phyloP scores from a whole-genome alignment of 2,329 filamentous ascomycete species.

The Cytospora chrysosperma region DNA sequence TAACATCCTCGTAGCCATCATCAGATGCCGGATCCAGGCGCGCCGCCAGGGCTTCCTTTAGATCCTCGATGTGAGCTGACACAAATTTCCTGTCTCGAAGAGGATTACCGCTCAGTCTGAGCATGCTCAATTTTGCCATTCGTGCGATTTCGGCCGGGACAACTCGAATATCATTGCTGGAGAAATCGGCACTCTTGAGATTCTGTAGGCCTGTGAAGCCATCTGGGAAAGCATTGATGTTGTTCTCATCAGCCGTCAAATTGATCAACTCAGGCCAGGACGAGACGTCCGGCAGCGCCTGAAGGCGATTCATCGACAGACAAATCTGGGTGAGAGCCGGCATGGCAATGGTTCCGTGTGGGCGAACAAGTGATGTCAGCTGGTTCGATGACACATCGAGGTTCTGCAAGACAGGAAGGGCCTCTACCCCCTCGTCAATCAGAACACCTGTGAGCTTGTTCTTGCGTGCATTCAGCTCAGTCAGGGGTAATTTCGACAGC shows the following conservation, averaged over 20 bases:
- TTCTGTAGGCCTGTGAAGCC: constrained; percentile 69
- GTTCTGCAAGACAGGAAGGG: constrained; percentile 65
- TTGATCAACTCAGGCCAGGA: constrained; percentile 72
- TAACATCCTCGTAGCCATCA: constrained; percentile 25
- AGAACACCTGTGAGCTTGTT: constrained; percentile 76
- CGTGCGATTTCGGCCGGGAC: constrained; percentile 74
- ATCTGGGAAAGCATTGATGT: constrained; percentile 69
- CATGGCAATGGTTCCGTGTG: constrained; percentile 51
- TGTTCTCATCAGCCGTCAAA: constrained; percentile 79
- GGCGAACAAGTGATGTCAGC: constrained; percentile 54
- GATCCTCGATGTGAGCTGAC: constrained; percentile 73
- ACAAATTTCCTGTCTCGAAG: constrained; percentile 84
- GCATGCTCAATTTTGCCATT: constrained; percentile 74
- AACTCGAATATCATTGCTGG: constrained; percentile 76
- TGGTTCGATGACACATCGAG: constrained; percentile 79
- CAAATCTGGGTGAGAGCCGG: constrained; percentile 73
- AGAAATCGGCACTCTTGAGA: constrained; percentile 77
- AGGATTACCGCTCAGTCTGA: constrained; percentile 86
- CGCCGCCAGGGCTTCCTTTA: constrained; percentile 71
- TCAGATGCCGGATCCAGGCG: constrained; percentile 61
- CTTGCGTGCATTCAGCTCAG: constrained; percentile 71
- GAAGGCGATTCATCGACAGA: constrained; percentile 78
- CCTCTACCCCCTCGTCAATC: constrained; percentile 60
- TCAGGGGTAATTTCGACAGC: constrained; percentile 66
- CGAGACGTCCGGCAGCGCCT: constrained; percentile 69